Base-by-base conservation (phyloP, 306 rosid genomes). In the Vigna reflexopilosa region DNA sequence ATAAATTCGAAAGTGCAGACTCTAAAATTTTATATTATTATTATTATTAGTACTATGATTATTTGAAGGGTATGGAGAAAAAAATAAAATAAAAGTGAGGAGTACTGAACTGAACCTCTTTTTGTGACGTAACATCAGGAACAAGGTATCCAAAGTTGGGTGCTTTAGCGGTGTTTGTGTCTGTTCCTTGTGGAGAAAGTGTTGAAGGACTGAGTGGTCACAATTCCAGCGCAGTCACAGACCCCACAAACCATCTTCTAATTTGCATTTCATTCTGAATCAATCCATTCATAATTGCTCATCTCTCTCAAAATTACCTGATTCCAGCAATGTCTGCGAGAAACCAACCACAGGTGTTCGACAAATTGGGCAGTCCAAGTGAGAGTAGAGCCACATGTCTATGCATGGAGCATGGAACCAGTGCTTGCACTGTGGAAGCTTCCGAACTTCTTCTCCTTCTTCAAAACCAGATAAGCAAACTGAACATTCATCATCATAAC, bases 371-470 rank as follows among this genome's bases (percentile, higher is more conserved):
- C 97, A 93, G 67, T 93, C 98, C 0, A 72, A 73, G 87, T 91
- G 98, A 61, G 98, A 93, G 80, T 73, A 72, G 10, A 93, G 92
- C 98, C 98, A 93, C 95, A 88, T 91, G 24, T 91, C 97, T 44
- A 93, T 91, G 73, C 98, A 93, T 6, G 58, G 63, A 24, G 89
- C 87, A 22, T 93, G 98, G 59, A 93, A 93, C 1, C 78, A 84
- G 84, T 91, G 98, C 0, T 87, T 79, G 83, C 97, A 93, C 36
- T 80, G 57, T 5, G 92, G 97, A 22, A 93, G 77, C 64, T 78
- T 89, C 84, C 85, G 79, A 30, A 93, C 81, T 54, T 89, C 95
- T 70, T 93, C 98, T 5, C 93, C 98, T 42, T 93, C 98, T 83
- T 93, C 98, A 50, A 89, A 89, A 66, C 34, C 89, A 9, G 92